Conservation (phyloP, 2,329 filamentous ascomycete genomes). For the Sclerotiophoma versabilis region DNA sequence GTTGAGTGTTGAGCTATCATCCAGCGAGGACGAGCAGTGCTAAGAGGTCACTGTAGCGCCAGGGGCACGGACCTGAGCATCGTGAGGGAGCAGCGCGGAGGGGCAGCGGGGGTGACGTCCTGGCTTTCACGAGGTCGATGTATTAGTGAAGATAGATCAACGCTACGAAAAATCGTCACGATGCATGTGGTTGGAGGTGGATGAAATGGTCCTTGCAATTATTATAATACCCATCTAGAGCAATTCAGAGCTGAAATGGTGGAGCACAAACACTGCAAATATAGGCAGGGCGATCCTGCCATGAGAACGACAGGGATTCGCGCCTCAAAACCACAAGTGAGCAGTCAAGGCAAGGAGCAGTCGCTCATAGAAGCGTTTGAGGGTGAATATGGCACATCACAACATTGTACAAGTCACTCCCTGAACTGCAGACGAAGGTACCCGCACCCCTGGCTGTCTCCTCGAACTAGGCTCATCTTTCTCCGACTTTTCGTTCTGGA, state of each 20-base stretch:
- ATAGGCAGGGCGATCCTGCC: not conserved
- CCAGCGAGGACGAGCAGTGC: not conserved
- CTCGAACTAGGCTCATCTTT: not conserved
- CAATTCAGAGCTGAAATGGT: not conserved
- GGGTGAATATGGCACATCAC: not conserved
- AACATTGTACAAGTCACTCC: not conserved
- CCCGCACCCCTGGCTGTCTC: not conserved
- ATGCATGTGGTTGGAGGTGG: not conserved
- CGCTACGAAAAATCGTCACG: not conserved
- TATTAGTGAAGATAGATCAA: not conserved
- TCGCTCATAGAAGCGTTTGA: too few relatives aligned
- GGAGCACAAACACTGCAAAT: not conserved
- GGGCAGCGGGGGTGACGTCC: not conserved
- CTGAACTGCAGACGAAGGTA: not conserved
- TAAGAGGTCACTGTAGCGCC: not conserved
- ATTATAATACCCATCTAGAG: not conserved
- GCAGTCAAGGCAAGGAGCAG: not conserved
- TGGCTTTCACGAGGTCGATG: not conserved
- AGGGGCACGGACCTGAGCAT: not conserved
- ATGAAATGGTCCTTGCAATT: not conserved
- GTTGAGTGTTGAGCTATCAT: not conserved
- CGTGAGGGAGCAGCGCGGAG: not conserved
- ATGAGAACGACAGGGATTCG: not conserved
- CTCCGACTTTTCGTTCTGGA: not conserved
- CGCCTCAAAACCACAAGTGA: not conserved